Conservation (phyloP, 2,329 filamentous ascomycete genomes). For the Basipetospora chlamydospora region DNA sequence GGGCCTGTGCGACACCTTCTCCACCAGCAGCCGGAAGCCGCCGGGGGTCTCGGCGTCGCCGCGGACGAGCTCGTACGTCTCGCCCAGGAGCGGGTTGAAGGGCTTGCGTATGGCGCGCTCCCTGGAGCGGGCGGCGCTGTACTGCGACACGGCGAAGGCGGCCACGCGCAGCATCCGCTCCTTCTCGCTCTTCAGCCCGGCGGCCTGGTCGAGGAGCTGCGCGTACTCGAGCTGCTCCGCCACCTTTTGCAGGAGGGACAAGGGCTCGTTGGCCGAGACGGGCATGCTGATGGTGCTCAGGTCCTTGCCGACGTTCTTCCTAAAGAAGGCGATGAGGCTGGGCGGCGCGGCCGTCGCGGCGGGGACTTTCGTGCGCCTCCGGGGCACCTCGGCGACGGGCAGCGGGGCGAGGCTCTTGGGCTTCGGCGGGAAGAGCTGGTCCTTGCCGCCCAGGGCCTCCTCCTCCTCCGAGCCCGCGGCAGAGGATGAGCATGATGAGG, state of each 20-base stretch:
- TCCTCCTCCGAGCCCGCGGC: constrained; percentile 45
- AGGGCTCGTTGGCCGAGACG: constrained; percentile 87
- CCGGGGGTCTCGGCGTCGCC: constrained; percentile 57
- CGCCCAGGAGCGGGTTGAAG: constrained; percentile 91
- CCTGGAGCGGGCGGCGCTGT: constrained; percentile 69
- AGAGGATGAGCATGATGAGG: constrained; percentile 46
- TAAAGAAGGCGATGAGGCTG: constrained; percentile 81
- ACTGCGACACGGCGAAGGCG: constrained; percentile 79
- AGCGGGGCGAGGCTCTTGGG: constrained; percentile 66
- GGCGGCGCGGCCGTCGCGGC: constrained; percentile 68
- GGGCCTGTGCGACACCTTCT: constrained; percentile 88
- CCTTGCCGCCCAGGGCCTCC: constrained; percentile 43
- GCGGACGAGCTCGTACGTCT: constrained; percentile 86
- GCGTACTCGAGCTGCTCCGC: constrained; percentile 89
- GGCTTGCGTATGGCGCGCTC: constrained; percentile 90
- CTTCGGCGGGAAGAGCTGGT: constrained; percentile 54
- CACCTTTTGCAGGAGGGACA: constrained; percentile 73
- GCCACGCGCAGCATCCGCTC: constrained; percentile 74
- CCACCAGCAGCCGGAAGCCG: constrained; percentile 81
- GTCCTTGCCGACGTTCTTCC: constrained; percentile 97
- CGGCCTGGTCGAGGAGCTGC: constrained; percentile 63
- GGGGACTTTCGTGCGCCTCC: constrained; percentile 55
- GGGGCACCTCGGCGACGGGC: constrained; percentile 50
- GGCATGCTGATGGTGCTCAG: constrained; percentile 95
- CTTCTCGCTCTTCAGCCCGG: constrained; percentile 39